Evolutionary conservation across 1,139 yeast genomes (phyloP).

Genomic region (Yamadazyma oceani): DNA sequence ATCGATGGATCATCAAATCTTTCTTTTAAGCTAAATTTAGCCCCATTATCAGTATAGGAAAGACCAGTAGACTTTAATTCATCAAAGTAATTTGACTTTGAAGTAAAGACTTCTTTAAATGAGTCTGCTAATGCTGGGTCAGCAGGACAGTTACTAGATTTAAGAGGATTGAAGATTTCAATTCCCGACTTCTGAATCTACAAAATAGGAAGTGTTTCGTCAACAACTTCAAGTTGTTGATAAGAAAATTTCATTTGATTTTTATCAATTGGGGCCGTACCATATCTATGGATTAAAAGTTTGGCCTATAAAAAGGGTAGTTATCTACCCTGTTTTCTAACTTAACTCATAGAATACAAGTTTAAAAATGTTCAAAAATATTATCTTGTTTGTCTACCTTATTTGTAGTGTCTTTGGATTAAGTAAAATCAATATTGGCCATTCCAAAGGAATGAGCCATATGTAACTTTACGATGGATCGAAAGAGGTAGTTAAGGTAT

Average conservation of each 20-base stretch:
- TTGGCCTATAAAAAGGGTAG: not conserved
- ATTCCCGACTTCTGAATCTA: too few species aligned
- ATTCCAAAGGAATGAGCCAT: not conserved
- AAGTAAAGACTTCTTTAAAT: conserved; percentile 48
- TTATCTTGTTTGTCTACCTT: not conserved
- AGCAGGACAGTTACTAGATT: conserved; percentile 30
- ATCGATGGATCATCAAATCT: conserved; percentile 75
- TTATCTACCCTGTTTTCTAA: not conserved
- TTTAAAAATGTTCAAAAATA: not conserved
- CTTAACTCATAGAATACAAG: not conserved
- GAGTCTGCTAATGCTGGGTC: conserved; percentile 59
- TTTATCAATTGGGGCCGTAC: not conserved
- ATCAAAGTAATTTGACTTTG: conserved; percentile 41
- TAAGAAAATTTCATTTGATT: not conserved
- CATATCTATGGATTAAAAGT: not conserved
- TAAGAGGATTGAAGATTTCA: conserved; percentile 40
- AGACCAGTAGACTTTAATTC: conserved; percentile 27
- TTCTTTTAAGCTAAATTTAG: conserved; percentile 56
- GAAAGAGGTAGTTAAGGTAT: not conserved
- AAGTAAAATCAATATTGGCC: not conserved
- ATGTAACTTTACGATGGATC: not conserved
- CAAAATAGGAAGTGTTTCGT: too few species aligned
- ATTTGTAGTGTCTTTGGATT: not conserved
- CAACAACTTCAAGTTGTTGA: not conserved
- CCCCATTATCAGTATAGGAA: conserved; percentile 43